Base-by-base conservation (phyloP, 805 yeast genomes). In the Saccharomycopsis sp. region DNA sequence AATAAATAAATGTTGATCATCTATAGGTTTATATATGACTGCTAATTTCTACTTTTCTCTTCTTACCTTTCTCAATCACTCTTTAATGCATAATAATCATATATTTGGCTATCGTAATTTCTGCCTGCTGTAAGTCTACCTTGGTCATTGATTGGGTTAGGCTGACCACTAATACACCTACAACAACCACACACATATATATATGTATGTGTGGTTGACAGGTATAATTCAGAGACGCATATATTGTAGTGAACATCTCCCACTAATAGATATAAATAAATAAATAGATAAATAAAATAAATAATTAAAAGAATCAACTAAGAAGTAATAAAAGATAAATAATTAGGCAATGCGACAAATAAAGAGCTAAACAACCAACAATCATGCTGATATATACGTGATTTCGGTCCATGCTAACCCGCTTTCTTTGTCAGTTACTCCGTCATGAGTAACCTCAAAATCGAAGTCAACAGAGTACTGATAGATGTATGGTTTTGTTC, bases 401-500 rank as follows among this genome's bases (percentile, higher is more conserved):
- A 89, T 88, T 72, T 90, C 97, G 66, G 77, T 82, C 75, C 84
- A 89, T 29, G 83, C 88, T 59, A 80, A 69, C 53, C 96, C 96
- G 49, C 72, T 70, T 68, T 86, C 93, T 53, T 72, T 68, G 51
- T 69, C 68, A 56, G 67, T 68, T 34, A 76, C 78, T 8, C 51
- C 55, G 57, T 72, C 81, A 38, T 72, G 71, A 15, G 70, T 74
- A 56, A 75, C 66, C 63, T 73, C 76, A 61, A 88, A 74, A 3
- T 75, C 71, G 68, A 85, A 74, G 57, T 80, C 79, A 70, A 89
- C 86, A 70, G 86, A 81, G 75, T 83, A 94, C 75, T 94, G 98
- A 74, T 92, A 94, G 67, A 94, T 93, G 75, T 82, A 93, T n/a
- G 99, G 99, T 70, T 87, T 89, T 25, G 98, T 86, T 55, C 98